Evolutionary conservation across 2,329 filamentous ascomycete genomes (phyloP).

Genomic region (Cordyceps tenuipes): DNA sequence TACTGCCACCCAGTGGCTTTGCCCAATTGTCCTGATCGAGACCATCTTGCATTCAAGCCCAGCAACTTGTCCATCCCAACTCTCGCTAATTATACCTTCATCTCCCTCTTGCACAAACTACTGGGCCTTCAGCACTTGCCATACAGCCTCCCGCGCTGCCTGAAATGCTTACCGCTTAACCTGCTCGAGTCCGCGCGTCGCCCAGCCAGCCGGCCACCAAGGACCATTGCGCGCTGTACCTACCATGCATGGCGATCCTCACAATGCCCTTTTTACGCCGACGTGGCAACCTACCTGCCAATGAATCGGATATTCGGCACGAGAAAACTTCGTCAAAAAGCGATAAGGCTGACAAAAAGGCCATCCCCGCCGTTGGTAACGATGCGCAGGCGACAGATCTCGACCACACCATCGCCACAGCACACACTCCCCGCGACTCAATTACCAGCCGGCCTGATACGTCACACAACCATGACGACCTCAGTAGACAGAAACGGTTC

Average conservation of each 20-base stretch:
- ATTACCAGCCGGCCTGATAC: slow-evolving; percentile 32
- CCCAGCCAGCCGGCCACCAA: slow-evolving; percentile 8
- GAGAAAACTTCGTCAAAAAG: slow-evolving; percentile 15
- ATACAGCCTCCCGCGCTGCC: neutral
- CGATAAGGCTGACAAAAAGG: neutral
- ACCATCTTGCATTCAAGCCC: neutral
- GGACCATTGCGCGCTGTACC: slow-evolving; percentile 18
- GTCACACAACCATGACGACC: slow-evolving; percentile 47
- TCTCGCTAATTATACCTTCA: neutral
- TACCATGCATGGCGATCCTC: slow-evolving; percentile 31
- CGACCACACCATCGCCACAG: slow-evolving; percentile 16
- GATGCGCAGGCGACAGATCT: slow-evolving; percentile 8
- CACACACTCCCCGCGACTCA: slow-evolving; percentile 18
- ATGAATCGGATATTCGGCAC: slow-evolving; percentile 50
- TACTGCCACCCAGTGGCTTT: neutral
- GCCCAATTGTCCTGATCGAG: neutral
- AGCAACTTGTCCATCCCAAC: neutral
- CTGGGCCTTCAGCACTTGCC: neutral
- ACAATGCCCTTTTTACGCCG: slow-evolving; percentile 55
- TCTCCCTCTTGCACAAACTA: neutral
- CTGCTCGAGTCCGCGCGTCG: neutral
- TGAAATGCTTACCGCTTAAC: neutral
- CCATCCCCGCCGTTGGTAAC: slow-evolving; percentile 5
- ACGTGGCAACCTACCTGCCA: slow-evolving; percentile 47
- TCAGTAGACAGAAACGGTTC: slow-evolving; percentile 51